phyloP scores from a whole-genome alignment of 2,329 filamentous ascomycete genomes.

The Falciphora oryzae region DNA sequence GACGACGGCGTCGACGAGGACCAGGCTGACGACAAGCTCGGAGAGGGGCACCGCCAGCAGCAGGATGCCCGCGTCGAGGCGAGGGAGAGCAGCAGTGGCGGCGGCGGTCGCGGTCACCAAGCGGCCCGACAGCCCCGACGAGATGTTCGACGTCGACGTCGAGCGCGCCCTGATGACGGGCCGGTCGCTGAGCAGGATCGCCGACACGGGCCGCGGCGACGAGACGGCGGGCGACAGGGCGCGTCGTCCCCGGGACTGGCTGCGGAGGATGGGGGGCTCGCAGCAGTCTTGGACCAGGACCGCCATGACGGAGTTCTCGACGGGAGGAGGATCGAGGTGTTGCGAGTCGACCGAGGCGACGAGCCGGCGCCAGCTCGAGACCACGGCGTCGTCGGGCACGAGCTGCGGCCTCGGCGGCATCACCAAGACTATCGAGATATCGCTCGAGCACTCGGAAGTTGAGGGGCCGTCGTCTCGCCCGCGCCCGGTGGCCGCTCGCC shows the following conservation, averaged over 20 bases:
- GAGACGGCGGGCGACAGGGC: too few relatives aligned
- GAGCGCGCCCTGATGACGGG: background rate
- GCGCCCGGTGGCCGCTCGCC: too few relatives aligned
- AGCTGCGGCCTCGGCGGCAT: constrained; percentile 3
- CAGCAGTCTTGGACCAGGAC: too few relatives aligned
- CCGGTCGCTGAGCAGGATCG: background rate
- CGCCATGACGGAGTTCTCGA: too few relatives aligned
- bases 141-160: background rate
- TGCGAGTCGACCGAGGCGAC: background rate
- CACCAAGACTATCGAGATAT: constrained; percentile 3
- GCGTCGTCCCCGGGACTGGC: too few relatives aligned
- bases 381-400: background rate
- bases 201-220: too few relatives aligned
- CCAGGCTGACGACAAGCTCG: background rate
- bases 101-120: background rate
- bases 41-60: background rate
- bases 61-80: too few relatives aligned
- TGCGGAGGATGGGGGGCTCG: too few relatives aligned
- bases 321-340: too few relatives aligned
- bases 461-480: background rate
- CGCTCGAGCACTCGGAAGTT: constrained; percentile 1
- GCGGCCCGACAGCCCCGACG: too few relatives aligned
- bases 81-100: background rate
- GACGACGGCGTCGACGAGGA: background rate
- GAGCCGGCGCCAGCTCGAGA: background rate